Base-by-base conservation (phyloP, 768 basidiomycete species). In the Suillus plorans region DNA sequence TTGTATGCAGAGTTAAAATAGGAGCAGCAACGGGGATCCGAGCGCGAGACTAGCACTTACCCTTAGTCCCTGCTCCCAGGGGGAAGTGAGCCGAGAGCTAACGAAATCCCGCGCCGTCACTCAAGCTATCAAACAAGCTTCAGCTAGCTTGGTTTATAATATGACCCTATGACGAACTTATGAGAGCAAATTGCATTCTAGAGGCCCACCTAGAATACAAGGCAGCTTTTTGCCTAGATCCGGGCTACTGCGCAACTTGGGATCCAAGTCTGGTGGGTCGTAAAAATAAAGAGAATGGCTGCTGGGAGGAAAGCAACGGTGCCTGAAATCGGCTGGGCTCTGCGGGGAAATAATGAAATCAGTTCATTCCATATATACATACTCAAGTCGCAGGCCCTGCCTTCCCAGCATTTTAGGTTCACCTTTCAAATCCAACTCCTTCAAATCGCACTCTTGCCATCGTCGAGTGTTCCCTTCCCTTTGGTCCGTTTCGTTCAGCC, bases 291-390 rank as follows among this genome's bases (percentile, higher is more conserved):
- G 53, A 34, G 18, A 34, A 1, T 6, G 25, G 28, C 3, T 53
- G 52, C 50, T 41, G 60, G 31, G 20, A 52, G 42, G 44, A 44
- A 41, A 45, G 39, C 42, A 28, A 45, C 60, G 44, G 47, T 61
- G 60, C 42, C 31, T 50, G 60, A 31, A 47, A 18, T 62, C 47
- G 31, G 61, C 28, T 62, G 61, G 5, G 66, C 45, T 64, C 65
- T 74, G 73, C 65, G 72, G 73, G 72, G 73, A 56, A 73, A 64
- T 42, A 60, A 68, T 64, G 60, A 59, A 71, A 62, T 62, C 67
- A 60, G 56, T 39, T 59, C 34, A 53, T 52, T 53, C 63, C 55
- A 61, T 68, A 64, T 50, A 55, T 66, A 53, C 41, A 18, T n/a
- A 18, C 36, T 31, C 25, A 7, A 41, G 22, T 59, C 61, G 61